These are phyloP conservation scores for Fusarium sp. DNA, from an alignment of 2,329 filamentous ascomycete genomes.

Conservation along the genomic window DNA sequence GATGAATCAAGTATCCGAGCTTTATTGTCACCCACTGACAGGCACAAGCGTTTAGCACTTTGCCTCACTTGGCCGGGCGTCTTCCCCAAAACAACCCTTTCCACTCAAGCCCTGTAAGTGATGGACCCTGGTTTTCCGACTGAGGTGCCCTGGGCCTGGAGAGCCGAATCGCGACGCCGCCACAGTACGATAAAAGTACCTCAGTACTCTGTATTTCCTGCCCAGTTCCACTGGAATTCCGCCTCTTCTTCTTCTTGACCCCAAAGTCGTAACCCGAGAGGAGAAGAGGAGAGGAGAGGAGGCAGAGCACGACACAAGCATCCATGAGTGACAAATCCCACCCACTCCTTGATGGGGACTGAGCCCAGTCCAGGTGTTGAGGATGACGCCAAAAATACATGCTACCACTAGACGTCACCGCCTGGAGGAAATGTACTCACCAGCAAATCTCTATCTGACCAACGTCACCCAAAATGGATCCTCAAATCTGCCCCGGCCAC, in stretches of 20 bases:
- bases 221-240: constrained; percentile 27
- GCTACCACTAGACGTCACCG: constrained; percentile 9
- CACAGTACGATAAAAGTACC: constrained; percentile 11
- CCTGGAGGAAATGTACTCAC: constrained; percentile 15
- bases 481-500: constrained; percentile 24
- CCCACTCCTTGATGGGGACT: constrained; percentile 19
- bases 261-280: constrained; percentile 29
- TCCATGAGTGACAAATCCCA: constrained; percentile 27
- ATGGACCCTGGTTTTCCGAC: constrained; percentile 29
- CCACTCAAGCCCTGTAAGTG: constrained; percentile 5
- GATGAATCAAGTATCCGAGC: not conserved
- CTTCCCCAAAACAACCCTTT: constrained; percentile 11
- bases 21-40: not conserved
- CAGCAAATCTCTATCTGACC: constrained; percentile 16
- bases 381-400: constrained; percentile 26
- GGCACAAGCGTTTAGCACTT: constrained; percentile 1
- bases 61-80: constrained; percentile 22
- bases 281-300: not conserved
- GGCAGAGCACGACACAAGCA: not conserved
- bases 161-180: constrained; percentile 24
- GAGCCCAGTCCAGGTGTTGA: constrained; percentile 1
- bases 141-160: constrained; percentile 15
- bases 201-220: constrained; percentile 4
- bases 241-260: constrained; percentile 24
- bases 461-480: constrained; percentile 33